Evolutionary conservation across 78 protist species (phyloP).

Genomic region (Dictyostelium capitatum): DNA sequence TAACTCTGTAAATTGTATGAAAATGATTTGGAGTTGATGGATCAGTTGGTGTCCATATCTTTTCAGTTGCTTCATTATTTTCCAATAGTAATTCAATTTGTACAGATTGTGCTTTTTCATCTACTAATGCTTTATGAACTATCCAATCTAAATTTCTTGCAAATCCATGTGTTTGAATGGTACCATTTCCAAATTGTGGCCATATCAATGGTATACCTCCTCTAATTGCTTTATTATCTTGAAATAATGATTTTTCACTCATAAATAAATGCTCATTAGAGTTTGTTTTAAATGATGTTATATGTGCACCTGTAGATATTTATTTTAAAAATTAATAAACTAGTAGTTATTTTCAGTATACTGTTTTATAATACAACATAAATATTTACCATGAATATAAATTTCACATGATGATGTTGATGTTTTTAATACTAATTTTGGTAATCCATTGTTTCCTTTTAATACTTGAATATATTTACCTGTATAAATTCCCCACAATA

Average conservation of each 20-base stretch:
- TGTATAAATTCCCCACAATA: too few relatives aligned
- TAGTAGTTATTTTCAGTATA: too few relatives aligned
- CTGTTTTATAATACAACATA: too few relatives aligned
- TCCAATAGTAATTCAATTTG: background rate
- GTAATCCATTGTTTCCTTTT: constrained; percentile 1
- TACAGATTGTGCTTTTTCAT: constrained; percentile 6
- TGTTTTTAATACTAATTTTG: constrained; percentile 27
- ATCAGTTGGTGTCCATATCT: constrained; percentile 5
- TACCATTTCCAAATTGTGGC: constrained; percentile 78
- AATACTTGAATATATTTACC: background rate
- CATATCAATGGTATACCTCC: constrained; percentile 67
- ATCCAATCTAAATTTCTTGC: constrained; percentile 72
- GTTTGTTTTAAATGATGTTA: constrained; percentile 45
- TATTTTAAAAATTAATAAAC: background rate
- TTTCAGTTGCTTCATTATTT: constrained; percentile 8
- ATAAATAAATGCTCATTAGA: constrained; percentile 27
- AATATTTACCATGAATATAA: constrained; percentile 27
- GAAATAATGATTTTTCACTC: constrained; percentile 52
- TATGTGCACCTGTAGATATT: constrained; percentile 35
- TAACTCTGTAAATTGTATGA: constrained; percentile 10
- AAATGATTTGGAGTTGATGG: background rate
- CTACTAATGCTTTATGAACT: background rate
- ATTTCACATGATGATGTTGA: constrained; percentile 8
- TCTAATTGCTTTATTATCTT: constrained; percentile 46
- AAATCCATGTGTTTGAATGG: constrained; percentile 66